phyloP scores from a whole-genome alignment of 805 yeast species.

The Helenozyma baotianmanensis region DNA sequence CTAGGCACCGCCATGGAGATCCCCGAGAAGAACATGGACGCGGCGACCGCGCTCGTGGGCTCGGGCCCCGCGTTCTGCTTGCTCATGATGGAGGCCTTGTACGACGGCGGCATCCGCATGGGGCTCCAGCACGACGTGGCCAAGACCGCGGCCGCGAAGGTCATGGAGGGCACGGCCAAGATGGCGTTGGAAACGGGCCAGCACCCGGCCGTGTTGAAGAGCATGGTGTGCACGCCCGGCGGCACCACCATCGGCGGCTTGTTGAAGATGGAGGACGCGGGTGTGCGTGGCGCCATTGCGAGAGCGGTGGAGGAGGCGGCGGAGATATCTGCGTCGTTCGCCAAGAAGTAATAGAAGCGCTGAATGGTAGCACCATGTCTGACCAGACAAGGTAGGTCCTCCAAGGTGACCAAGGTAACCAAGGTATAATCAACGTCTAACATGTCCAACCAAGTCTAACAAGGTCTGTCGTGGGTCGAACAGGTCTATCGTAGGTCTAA shows the following conservation, averaged over 20 bases:
- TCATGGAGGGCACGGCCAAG: conserved; percentile 87
- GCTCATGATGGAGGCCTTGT: conserved; percentile 82
- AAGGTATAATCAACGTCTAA: neutral
- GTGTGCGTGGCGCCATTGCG: conserved; percentile 81
- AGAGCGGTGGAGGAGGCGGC: conserved; percentile 91
- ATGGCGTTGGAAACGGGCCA: conserved; percentile 79
- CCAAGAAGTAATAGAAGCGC: conserved; percentile 35
- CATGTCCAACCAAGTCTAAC: too few relatives aligned
- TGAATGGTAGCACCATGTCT: too few relatives aligned
- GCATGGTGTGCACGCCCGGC: conserved; percentile 93
- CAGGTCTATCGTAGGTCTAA: too few relatives aligned
- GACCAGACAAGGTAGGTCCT: too few relatives aligned
- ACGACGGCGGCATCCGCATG: conserved; percentile 92
- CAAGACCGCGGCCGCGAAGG: conserved; percentile 84
- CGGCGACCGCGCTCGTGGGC: conserved; percentile 91
- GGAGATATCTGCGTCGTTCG: conserved; percentile 57
- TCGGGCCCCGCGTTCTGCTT: conserved; percentile 95
- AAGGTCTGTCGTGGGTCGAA: too few relatives aligned
- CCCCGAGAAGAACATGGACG: conserved; percentile 93
- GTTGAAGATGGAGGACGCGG: conserved; percentile 85
- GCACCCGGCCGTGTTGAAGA: conserved; percentile 85
- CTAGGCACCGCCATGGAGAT: conserved; percentile 64
- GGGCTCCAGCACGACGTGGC: conserved; percentile 87
- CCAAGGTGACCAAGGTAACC: too few relatives aligned
- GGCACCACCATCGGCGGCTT: conserved; percentile 97